Base-by-base conservation (phyloP, 805 yeast genomes). In the Saturnispora quitensis region DNA sequence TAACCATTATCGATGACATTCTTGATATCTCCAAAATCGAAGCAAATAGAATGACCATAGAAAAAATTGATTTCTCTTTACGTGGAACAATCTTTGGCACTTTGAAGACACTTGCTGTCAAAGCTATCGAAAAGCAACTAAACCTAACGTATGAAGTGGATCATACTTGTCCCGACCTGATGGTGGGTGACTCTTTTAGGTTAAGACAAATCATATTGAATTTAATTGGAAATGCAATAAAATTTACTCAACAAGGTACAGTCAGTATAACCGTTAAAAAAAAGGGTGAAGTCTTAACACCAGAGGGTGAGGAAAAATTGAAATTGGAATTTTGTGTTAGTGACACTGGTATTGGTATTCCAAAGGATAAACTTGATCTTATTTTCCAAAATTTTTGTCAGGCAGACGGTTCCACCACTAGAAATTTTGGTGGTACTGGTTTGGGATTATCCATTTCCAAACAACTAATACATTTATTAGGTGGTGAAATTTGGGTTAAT, bases 361-460 rank as follows among this genome's bases (percentile, higher is more conserved):
- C 84, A 61, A 81, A 80, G 62, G 96, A 89, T 61, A 88, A 88
- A 63, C 73, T 88, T 36, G 95, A 88, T 33, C 74, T 89, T 42
- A 89, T 88, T 59, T 88, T 88, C 62, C 96, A 88, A 62, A 88
- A 91, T 3, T 88, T 88, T 71, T 85, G 96, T 58, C 96, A 88
- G 66, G 96, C 96, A 8, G 96, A 88, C 69, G 96, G 96, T 42
- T 86, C 95, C 5, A 88, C 96, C 2, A 88, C 96, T 1, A 78
- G 96, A 65, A 87, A 87, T 67, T 89, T 88, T 65, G 96, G 96
- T 60, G 96, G 96, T 62, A 89, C 96, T 3, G 96, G 96, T 56
- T 73, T 88, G 45, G 96, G 96, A 17, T 73, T 88, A 51, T 86
- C 95, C 3, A 88, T 88, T 65, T 89, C 96, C 9, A 87, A 86